Percentiles rank a stretch among this genome's conserved stretches.
phyloP scores from a whole-genome alignment of 2,329 filamentous ascomycete species.

The Rhytidhysteron rufulum region DNA sequence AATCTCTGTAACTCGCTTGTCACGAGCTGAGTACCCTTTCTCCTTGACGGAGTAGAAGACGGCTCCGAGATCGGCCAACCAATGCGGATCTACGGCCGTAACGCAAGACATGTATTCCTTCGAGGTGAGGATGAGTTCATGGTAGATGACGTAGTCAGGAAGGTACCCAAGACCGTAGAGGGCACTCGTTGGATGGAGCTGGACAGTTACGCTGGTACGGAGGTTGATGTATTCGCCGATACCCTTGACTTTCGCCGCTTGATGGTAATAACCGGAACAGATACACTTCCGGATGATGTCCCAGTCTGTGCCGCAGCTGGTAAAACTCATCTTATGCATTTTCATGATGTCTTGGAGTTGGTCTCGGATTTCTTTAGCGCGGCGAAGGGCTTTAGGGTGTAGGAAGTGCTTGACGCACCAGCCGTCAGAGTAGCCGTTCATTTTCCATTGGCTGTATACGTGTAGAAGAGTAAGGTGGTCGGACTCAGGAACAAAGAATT shows the following conservation, averaged over 20 bases:
- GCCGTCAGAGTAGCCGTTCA: constrained; percentile 81
- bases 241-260: constrained; percentile 92
- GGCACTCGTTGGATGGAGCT: constrained; percentile 89
- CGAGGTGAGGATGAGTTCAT: constrained; percentile 92
- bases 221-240: constrained; percentile 97
- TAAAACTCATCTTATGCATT: constrained; percentile 83
- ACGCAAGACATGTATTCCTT: constrained; percentile 99
- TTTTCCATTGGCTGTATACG: constrained; percentile 92
- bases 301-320: constrained; percentile 93
- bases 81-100: constrained; percentile 92
- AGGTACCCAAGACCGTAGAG: constrained; percentile 90
- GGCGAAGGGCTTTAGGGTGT: constrained; percentile 87
- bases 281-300: constrained; percentile 94
- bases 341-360: constrained; percentile 93
- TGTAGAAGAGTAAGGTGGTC: constrained; percentile 95
- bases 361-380: constrained; percentile 90
- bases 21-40: constrained; percentile 86
- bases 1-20: constrained; percentile 81
- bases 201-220: constrained; percentile 87
- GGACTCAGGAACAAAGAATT: constrained; percentile 97
- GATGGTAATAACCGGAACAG: constrained; percentile 96
- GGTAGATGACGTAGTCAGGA: constrained; percentile 96
- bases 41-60: constrained; percentile 98
- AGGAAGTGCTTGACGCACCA: constrained; percentile 95
- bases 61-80: constrained; percentile 92